phyloP scores from a whole-genome alignment of 257 asterid genomes.

The Ballota nigra region DNA sequence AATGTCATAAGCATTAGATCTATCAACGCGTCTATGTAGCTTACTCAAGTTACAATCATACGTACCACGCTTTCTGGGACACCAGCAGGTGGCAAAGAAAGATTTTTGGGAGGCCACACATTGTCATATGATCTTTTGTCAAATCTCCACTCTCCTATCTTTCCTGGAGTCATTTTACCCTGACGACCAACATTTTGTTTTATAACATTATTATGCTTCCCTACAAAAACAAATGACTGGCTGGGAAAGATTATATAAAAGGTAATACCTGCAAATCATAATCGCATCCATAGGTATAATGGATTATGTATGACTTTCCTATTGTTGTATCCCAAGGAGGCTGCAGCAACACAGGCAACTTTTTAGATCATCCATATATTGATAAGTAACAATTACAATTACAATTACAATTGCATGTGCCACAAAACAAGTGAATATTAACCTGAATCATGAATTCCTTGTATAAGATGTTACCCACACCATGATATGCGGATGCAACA shows the following conservation, averaged over 20 bases:
- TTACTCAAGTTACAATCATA: background rate
- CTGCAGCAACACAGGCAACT: slow-evolving; percentile 39
- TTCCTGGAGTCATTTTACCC: slow-evolving; percentile 90
- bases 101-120: slow-evolving; percentile 78
- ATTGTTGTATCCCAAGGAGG: slow-evolving; percentile 91
- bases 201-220: background rate
- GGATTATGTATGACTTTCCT: slow-evolving; percentile 78
- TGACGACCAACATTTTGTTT: slow-evolving; percentile 16
- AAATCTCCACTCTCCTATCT: slow-evolving; percentile 96
- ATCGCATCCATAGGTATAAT: slow-evolving; percentile 95
- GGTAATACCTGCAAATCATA: slow-evolving; percentile 67
- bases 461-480: slow-evolving; percentile 71
- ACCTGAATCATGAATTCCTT: slow-evolving; percentile 99
- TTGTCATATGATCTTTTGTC: slow-evolving; percentile 78
- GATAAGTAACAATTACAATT: background rate
- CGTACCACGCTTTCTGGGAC: slow-evolving; percentile 92
- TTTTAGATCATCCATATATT: slow-evolving; percentile 12
- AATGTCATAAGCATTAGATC: background rate
- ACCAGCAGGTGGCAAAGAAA: slow-evolving; percentile 87
- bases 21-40: background rate
- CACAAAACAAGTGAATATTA: background rate
- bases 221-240: background rate
- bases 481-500: slow-evolving; percentile 83
- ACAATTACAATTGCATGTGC: background rate
- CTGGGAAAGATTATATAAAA: too few species aligned